phyloP scores from a whole-genome alignment of 352 stramenopile genomes.

The Aphanomyces astaci region DNA sequence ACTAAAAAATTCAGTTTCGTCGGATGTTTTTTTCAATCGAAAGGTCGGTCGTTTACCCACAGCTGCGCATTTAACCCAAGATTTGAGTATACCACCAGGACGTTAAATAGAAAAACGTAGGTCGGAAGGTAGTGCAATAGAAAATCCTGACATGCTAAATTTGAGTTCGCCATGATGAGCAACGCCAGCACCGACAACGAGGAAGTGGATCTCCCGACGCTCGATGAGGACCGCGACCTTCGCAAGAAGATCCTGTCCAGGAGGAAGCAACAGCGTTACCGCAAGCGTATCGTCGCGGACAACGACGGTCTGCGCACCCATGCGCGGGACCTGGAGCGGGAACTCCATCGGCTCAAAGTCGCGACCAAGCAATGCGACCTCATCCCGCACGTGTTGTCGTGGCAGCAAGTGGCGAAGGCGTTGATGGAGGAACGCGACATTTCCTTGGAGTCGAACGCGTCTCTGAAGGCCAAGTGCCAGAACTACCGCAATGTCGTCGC shows the following conservation, averaged over 20 bases:
- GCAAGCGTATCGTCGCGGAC: background rate
- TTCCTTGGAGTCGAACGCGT: background rate
- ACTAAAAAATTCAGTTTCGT: too few species aligned
- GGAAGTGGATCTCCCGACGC: background rate
- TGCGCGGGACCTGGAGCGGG: background rate
- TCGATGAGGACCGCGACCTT: background rate
- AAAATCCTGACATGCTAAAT: background rate
- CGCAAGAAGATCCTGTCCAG: background rate
- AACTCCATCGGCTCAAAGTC: background rate
- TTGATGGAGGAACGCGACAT: background rate
- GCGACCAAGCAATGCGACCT: background rate
- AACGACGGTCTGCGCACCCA: background rate
- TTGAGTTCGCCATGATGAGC: background rate
- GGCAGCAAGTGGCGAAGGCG: slow-evolving; percentile 6
- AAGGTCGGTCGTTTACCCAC: too few species aligned
- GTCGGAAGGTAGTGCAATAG: background rate
- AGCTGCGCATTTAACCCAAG: too few species aligned
- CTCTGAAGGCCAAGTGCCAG: background rate
- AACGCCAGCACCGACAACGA: background rate
- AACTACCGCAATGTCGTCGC: background rate
- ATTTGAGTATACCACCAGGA: too few species aligned
- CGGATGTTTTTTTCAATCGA: too few species aligned
- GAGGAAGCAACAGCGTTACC: slow-evolving; percentile 3
- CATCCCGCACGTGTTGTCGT: background rate
- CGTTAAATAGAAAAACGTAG: background rate